These are phyloP conservation scores for Dioszegia aurantiaca DNA, from an alignment of 768 basidiomycete species.

Conservation along the genomic window DNA sequence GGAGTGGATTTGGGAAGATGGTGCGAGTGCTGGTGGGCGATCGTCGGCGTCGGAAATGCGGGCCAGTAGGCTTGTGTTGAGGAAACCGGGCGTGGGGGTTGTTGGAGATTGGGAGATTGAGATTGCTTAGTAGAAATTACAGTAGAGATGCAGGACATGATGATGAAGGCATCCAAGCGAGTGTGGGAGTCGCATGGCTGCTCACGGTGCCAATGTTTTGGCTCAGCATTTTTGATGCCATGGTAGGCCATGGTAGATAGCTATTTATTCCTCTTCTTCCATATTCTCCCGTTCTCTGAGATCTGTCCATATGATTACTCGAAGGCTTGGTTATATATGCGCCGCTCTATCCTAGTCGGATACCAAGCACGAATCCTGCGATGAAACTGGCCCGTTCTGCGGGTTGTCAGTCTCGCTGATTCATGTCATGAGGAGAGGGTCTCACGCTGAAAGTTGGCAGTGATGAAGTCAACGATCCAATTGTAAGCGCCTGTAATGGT, in stretches of 20 bases:
- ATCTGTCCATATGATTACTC: too few relatives aligned
- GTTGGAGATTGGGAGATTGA: constrained; percentile 53
- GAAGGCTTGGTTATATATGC: too few relatives aligned
- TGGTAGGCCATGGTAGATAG: too few relatives aligned
- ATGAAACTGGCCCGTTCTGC: constrained; percentile 72
- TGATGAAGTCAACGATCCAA: constrained; percentile 67
- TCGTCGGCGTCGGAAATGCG: constrained; percentile 57
- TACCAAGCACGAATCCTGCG: constrained; percentile 74
- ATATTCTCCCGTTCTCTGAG: too few relatives aligned
- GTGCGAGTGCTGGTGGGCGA: constrained; percentile 60
- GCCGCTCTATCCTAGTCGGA: constrained; percentile 76
- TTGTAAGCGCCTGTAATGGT: constrained; percentile 65
- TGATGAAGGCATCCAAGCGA: too few relatives aligned
- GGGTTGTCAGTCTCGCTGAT: constrained; percentile 12
- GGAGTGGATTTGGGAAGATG: constrained; percentile 58
- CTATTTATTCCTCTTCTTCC: too few relatives aligned
- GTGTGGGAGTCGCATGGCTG: too few relatives aligned
- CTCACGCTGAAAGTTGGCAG: constrained; percentile 82
- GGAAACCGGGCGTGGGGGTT: constrained; percentile 52
- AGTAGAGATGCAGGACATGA: too few relatives aligned
- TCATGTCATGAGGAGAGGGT: neutral
- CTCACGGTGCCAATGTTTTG: too few relatives aligned
- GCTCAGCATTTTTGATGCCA: too few relatives aligned
- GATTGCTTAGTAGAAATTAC: too few relatives aligned
- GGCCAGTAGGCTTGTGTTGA: constrained; percentile 69